Conservation (phyloP, 768 basidiomycete species). For the Termitomyces heimii region DNA sequence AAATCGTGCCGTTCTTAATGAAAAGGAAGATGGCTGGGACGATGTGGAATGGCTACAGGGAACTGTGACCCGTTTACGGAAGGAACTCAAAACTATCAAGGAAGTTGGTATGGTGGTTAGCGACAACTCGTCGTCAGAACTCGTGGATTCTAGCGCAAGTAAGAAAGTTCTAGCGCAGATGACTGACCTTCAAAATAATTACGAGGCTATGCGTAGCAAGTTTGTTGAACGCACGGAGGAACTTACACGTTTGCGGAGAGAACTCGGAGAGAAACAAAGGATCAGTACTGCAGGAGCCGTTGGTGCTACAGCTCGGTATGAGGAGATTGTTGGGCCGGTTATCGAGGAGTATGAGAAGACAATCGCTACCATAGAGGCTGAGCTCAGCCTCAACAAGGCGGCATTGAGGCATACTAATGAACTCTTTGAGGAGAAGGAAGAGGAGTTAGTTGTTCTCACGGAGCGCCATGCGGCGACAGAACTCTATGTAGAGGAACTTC, state of each 20-base stretch:
- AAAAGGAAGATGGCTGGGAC: conserved; percentile 98
- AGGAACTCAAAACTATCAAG: conserved; percentile 79
- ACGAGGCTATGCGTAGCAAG: conserved; percentile 76
- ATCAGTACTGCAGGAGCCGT: conserved; percentile 51
- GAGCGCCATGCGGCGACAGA: conserved; percentile 76
- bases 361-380: conserved; percentile 90
- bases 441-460: conserved; percentile 58
- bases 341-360: conserved; percentile 99
- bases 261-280: conserved; percentile 72
- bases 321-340: conserved; percentile 94
- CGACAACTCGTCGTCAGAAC: conserved; percentile 27
- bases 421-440: conserved; percentile 88
- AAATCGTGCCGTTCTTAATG: conserved; percentile 87
- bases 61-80: conserved; percentile 77
- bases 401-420: conserved; percentile 90
- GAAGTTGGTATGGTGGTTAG: conserved; percentile 42
- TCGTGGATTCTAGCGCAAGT: conserved; percentile 49
- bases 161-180: conserved; percentile 78
- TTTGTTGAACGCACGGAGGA: conserved; percentile 89
- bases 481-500: conserved; percentile 83
- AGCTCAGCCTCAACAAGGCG: conserved; percentile 80
- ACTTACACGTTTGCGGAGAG: conserved; percentile 71
- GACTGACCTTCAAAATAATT: conserved; percentile 80
- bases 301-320: conserved; percentile 72
- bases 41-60: conserved; percentile 95